Base-by-base conservation (phyloP, 176 grass and related monocot genomes). In the Eleusine coracana region DNA sequence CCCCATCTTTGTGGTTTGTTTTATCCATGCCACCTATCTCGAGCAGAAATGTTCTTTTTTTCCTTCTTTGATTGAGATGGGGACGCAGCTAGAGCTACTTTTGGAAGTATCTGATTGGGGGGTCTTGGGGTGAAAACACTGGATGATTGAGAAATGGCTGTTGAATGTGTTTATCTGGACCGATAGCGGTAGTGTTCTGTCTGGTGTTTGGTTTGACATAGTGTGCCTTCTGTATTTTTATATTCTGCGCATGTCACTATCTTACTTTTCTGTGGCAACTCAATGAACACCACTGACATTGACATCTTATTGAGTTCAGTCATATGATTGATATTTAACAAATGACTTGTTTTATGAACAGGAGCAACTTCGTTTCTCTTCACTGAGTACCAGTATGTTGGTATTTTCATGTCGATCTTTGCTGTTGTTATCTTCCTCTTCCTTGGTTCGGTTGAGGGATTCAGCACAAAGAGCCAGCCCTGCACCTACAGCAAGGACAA, bases 401-500 rank as follows among this genome's bases (percentile, higher is more conserved):
- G 90, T 73, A 21, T 87, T 34, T 92, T 92, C 80, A 92, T 92
- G 90, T 10, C 62, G 7, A 41, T 86, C 40, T 92, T 92, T 0
- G 87, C 90, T 81, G 66, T 68, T 18, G 21, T 89, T 7, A 89
- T 92, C 84, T 92, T 92, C 59, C 34, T 92, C 65, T 92, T 92
- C 87, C 87, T 92, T 67, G 90, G 87, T 18, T 92, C 90, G 8
- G 87, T 92, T 15, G 90, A 92, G 87, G 87, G 90, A 65, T 92
- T 92, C 84, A 89, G 90, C 80, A 89, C 90, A 27, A 87, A 92
- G 84, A 79, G 87, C 70, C 87, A 87, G 71, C 84, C 87, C 39
- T 92, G 90, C 87, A 92, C 88, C 74, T 90, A 90, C 20, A 91
- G 87, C 84, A 88, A 83, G 84, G 91, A 70, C 59, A 91, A 86